A percentile compares a stretch with the other conserved stretches of the same genome.
phyloP scores from a whole-genome alignment of 2,329 filamentous ascomycete species.

The Amylocarpus encephaloides region DNA sequence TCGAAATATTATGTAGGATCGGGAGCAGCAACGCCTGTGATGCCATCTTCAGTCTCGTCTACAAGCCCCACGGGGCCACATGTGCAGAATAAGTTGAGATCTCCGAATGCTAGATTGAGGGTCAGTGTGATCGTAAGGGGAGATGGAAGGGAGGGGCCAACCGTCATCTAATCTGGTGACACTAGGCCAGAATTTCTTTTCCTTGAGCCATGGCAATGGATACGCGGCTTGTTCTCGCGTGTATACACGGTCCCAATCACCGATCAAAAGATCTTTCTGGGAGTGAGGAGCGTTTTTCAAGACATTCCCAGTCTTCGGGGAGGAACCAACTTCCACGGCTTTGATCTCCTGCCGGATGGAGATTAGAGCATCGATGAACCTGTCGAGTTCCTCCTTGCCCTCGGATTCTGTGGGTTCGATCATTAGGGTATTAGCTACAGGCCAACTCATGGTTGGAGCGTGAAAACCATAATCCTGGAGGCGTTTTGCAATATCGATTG shows the following conservation, averaged over 20 bases:
- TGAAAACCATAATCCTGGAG: conserved; percentile 98
- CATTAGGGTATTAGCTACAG: conserved; percentile 92
- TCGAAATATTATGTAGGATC: conserved; percentile 19
- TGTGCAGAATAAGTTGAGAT: conserved; percentile 90
- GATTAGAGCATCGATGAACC: conserved; percentile 86
- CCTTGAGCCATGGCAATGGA: conserved; percentile 70
- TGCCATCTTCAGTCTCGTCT: conserved; percentile 21
- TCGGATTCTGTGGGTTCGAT: conserved; percentile 96
- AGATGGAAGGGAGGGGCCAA: conserved; percentile 40
- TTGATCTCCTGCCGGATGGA: conserved; percentile 80
- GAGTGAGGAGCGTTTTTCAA: conserved; percentile 87
- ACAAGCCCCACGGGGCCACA: conserved; percentile 70
- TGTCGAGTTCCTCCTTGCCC: conserved; percentile 84
- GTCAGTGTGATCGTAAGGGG: conserved; percentile 9
- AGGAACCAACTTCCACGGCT: conserved; percentile 72
- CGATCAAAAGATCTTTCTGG: conserved; percentile 68
- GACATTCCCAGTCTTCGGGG: conserved; percentile 71
- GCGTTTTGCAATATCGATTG: conserved; percentile 92
- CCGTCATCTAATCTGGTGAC: conserved; percentile 84
- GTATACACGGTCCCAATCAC: conserved; percentile 80
- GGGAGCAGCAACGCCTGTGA: conserved; percentile 22
- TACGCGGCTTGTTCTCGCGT: conserved; percentile 79
- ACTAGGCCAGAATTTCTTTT: conserved; percentile 97
- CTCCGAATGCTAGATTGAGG: conserved; percentile 66
- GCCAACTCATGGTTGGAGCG: conserved; percentile 95